Base-by-base conservation (phyloP, 139 green algal species). In the Volvox africanus region DNA sequence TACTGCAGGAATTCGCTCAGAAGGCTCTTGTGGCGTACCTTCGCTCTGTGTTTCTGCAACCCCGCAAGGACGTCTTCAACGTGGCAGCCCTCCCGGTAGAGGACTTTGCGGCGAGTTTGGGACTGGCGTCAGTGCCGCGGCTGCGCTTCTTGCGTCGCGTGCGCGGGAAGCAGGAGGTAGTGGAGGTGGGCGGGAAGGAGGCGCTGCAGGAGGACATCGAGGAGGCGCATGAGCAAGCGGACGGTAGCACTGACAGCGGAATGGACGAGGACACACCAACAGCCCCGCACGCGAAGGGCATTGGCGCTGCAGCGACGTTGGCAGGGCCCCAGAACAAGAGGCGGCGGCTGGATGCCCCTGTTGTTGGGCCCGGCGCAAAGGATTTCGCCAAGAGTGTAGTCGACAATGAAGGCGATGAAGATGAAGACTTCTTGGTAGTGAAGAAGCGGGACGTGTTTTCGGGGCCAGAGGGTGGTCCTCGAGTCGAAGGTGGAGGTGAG, bases 1-100 rank as follows among this genome's bases (percentile, higher is more conserved):
- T 5, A 55, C 44, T 55, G 44, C 93, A 99, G 95, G 95, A 98
- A 76, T 92, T 97, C 68, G 98, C 96, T 1, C 97, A 99, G 96
- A 92, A 95, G 1, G 95, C 96, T 2, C 88, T 99, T 2, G 92
- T 97, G 16, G 96, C 97, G 2, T 99, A 99, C 94, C 84, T 99
- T 44, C 96, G 97, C 33, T 97, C 93, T 28, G 95, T 99, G 24
- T 98, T 97, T 91, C 93, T 99, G 90, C 96, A 97, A 89, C 96
- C 96, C 68, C 95, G 96, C 90, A 96, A 96, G 62, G 91, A 87
- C 1, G 93, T 99, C 26, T 99, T 99, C 94, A 94, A 99, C 76
- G 96, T 98, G 1, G 86, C 93, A 0, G 91, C 90, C 44, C 91
- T 99, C 50, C 96, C 96, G 1, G 77, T 95, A 24, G 93, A 93